Percentiles rank a stretch among this genome's conserved stretches.
Conservation (phyloP, 2,329 filamentous ascomycete species). For the Fusarium musae region DNA sequence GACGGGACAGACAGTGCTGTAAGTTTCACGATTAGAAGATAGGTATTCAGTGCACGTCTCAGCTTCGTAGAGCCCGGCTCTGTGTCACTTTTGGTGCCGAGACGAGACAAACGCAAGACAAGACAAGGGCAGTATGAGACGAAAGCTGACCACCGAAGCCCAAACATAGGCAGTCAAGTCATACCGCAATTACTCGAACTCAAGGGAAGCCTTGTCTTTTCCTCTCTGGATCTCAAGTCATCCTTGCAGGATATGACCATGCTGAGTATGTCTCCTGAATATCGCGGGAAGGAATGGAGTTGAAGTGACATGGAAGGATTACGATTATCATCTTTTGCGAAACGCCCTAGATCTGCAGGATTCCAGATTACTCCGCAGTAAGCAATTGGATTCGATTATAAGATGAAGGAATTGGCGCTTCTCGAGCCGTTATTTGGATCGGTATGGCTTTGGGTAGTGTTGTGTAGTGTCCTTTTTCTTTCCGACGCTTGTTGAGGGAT, state of each 20-base stretch:
- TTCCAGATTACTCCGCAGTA: neutral
- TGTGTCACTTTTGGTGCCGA: conserved; percentile 7
- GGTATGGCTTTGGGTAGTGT: neutral
- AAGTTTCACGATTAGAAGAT: neutral
- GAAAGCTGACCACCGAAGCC: neutral
- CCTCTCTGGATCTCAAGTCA: neutral
- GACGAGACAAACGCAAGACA: conserved; percentile 10
- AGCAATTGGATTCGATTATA: neutral
- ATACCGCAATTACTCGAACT: neutral
- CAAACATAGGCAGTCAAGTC: neutral
- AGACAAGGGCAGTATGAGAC: conserved; percentile 15
- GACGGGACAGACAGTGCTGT: neutral
- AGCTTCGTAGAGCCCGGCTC: neutral
- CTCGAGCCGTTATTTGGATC: neutral
- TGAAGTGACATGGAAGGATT: conserved; percentile 8
- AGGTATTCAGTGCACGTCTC: neutral
- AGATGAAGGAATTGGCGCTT: neutral
- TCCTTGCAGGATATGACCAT: conserved; percentile 4
- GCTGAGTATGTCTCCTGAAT: conserved; percentile 22
- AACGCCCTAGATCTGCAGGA: conserved; percentile 8
- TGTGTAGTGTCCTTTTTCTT: neutral
- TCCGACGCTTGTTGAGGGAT: conserved; percentile 3
- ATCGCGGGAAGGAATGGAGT: neutral
- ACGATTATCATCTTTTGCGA: neutral
- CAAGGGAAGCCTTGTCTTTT: neutral